phyloP scores from a whole-genome alignment of 2,329 filamentous ascomycete species.

The Scedosporium aurantiacum region DNA sequence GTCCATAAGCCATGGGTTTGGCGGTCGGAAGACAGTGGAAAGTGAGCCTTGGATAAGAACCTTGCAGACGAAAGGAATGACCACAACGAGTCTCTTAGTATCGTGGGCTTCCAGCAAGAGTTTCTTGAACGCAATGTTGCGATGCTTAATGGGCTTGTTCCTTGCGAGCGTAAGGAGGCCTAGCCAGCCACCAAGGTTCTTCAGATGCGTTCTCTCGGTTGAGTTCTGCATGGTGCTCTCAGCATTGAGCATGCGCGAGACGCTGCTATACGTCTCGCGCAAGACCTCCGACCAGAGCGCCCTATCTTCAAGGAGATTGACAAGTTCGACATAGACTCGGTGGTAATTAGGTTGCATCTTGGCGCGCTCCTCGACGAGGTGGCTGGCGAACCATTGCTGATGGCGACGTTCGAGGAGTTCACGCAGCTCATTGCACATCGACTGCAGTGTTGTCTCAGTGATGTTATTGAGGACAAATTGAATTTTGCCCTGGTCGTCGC shows the following conservation, averaged over 20 bases:
- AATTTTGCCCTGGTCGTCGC: constrained; percentile 82
- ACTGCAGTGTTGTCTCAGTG: constrained; percentile 74
- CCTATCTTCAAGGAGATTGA: constrained; percentile 71
- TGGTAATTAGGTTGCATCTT: constrained; percentile 98
- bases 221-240: constrained; percentile 76
- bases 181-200: constrained; percentile 89
- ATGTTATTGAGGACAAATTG: constrained; percentile 96
- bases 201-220: constrained; percentile 76
- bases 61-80: constrained; percentile 97
- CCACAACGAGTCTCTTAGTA: constrained; percentile 79
- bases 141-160: constrained; percentile 90
- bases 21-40: constrained; percentile 83
- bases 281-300: constrained; percentile 80
- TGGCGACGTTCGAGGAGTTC: constrained; percentile 69
- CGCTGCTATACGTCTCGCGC: constrained; percentile 81
- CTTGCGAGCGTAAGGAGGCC: constrained; percentile 86
- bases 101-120: constrained; percentile 88
- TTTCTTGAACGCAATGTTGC: constrained; percentile 95
- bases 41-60: constrained; percentile 74
- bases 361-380: constrained; percentile 89
- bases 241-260: constrained; percentile 78
- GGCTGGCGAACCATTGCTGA: constrained; percentile 92
- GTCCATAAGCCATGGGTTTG: constrained; percentile 97
- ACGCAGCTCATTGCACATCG: constrained; percentile 73
- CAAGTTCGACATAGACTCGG: constrained; percentile 78